Percentiles rank a stretch among this genome's conserved stretches.
phyloP scores from a whole-genome alignment of 352 stramenopile species.

The Phytopythium kandeliae region DNA sequence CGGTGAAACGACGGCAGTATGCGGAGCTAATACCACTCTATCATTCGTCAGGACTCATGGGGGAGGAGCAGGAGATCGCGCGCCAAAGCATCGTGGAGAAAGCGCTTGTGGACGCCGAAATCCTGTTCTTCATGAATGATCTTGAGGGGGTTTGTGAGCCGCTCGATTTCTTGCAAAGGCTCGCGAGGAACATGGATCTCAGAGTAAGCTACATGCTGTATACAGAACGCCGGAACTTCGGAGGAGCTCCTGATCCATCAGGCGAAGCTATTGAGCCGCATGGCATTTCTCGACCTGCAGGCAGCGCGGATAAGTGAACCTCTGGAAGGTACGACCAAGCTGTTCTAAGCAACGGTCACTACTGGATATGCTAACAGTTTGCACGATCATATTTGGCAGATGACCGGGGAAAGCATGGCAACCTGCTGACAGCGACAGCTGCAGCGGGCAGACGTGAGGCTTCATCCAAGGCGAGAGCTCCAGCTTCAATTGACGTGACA shows the following conservation, averaged over 20 bases:
- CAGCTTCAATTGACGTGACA: constrained; percentile 6
- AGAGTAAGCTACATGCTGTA: neutral
- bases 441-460: no score
- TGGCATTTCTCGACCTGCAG: constrained; percentile 41
- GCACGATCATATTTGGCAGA: neutral
- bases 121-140: constrained; percentile 78
- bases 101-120: constrained; percentile 56
- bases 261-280: constrained; percentile 28
- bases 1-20: no score
- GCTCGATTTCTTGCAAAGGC: neutral
- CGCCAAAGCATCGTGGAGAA: constrained; percentile 39
- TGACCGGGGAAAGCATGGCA: neutral
- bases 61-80: constrained; percentile 30
- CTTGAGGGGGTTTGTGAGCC: constrained; percentile 32
- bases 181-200: neutral
- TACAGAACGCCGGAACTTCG: constrained; percentile 34
- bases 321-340: no score
- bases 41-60: constrained; percentile 32
- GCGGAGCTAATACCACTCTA: no score
- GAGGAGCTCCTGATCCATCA: constrained; percentile 46
- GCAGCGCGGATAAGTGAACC: constrained; percentile 14
- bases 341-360: no score
- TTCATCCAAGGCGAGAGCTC: neutral
- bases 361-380: no score
- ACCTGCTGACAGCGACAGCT: neutral